Evolutionary conservation across 2,329 filamentous ascomycete species (phyloP).

Genomic region (Aspergillus calidoustus): DNA sequence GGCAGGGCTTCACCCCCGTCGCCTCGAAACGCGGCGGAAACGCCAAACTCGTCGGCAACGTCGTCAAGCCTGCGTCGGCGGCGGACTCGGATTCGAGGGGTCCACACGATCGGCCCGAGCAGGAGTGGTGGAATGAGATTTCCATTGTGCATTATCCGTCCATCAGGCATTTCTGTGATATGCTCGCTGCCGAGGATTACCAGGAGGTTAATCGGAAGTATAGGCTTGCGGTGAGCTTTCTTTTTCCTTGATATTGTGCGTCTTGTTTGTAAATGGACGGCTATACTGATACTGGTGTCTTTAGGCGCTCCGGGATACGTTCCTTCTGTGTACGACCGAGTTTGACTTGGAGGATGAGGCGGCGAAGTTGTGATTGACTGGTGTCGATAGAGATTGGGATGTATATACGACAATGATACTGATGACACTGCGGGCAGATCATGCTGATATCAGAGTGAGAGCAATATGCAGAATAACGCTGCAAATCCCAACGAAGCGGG

Average conservation of each 20-base stretch:
- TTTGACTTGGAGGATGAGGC: conserved; percentile 43
- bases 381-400: background rate
- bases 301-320: conserved; percentile 56
- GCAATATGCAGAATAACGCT: background rate
- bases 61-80: conserved; percentile 41
- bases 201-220: conserved; percentile 61
- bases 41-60: conserved; percentile 66
- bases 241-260: conserved; percentile 3
- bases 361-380: background rate
- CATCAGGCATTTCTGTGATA: conserved; percentile 65
- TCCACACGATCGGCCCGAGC: conserved; percentile 24
- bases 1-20: conserved; percentile 42
- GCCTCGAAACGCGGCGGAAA: conserved; percentile 59
- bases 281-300: conserved; percentile 11
- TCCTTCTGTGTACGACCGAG: conserved; percentile 59
- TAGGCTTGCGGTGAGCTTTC: conserved; percentile 48
- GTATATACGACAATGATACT: background rate
- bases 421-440: background rate
- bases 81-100: conserved; percentile 31
- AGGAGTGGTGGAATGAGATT: conserved; percentile 64
- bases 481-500: background rate
- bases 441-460: background rate
- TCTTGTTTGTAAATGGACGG: background rate
- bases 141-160: conserved; percentile 68
- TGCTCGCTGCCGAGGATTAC: conserved; percentile 62